Base-by-base conservation (phyloP, 2,329 filamentous ascomycete species). In the Verruconis gallopava region DNA sequence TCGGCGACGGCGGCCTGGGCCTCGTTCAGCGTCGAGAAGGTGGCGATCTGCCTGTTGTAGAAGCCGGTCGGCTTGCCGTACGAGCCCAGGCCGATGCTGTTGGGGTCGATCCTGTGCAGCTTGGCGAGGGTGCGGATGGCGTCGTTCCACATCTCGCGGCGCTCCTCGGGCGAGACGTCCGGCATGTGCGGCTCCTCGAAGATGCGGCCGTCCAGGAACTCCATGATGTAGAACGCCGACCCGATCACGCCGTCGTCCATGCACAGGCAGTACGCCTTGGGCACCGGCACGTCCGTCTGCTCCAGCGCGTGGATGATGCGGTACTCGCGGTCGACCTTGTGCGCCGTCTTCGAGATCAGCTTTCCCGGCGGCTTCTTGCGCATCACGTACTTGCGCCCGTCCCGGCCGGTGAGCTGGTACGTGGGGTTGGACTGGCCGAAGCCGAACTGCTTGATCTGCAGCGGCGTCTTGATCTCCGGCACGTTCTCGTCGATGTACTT, bases 351-450 rank as follows among this genome's bases (percentile, higher is more conserved):
- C 54, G 84, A 93, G 39, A 94, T 71, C 18, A 94, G 78, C 63
- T 79, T 78, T 48, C 86, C 86, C 4, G 86, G 85, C 0, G 86
- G 86, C 64, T 93, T 93, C 72, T 94, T 94, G 57, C 86, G 84
- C 64, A 94, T 72, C 28, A 94, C 86, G 61, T 79, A 91, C 56
- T 76, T 75, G 47, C 65, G 57, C 42, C 75, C 73, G 55, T 75
- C 66, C 48, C 73, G 65, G 37, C 75, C 75, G 14, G 76, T 88
- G 54, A 94, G 70, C 53, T 85, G 82, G 64, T 94, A 94, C 2
- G 86, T 94, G 34, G 86, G 86, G 58, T 94, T 94, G 46, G 84
- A 93, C 65, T 94, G 86, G 45, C 86, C 86, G 57, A 88, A 94
- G 55, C 85, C 83, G 56, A 94, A 94, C 81, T 93, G 85, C 65